Evolutionary conservation across 78 protist genomes (phyloP).

Genomic region (Neovahlkampfia damariscottae): DNA sequence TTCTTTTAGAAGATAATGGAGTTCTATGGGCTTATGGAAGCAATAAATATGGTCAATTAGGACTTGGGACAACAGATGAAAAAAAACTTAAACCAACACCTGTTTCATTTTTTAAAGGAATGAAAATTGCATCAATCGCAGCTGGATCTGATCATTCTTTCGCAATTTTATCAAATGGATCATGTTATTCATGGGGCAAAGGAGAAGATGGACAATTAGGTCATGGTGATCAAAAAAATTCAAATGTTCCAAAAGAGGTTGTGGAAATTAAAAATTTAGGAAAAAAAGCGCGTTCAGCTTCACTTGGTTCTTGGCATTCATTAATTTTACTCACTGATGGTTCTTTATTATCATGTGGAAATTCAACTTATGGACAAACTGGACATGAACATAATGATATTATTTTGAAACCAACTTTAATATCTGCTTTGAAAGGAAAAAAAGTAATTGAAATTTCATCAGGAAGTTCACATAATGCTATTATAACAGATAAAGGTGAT

Average conservation of each 20-base stretch:
- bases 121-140: neutral
- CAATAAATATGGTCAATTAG: neutral
- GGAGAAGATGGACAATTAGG: neutral
- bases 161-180: neutral
- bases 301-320: neutral
- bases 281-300: neutral
- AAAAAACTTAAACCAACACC: neutral
- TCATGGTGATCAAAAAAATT: neutral
- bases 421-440: neutral
- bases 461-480: slow-evolving; percentile 6
- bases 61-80: neutral
- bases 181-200: neutral
- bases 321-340: neutral
- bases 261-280: neutral
- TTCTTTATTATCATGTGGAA: neutral
- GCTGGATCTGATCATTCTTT: neutral
- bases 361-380: neutral
- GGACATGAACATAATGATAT: neutral
- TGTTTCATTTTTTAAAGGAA: neutral
- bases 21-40: neutral
- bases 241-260: neutral
- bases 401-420: neutral
- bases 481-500: neutral
- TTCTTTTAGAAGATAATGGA: neutral
- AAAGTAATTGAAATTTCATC: neutral